A percentile compares a stretch with the other conserved stretches of the same genome.
Conservation (phyloP, 169 alveolate species). For the Cryptosporidium canis region DNA sequence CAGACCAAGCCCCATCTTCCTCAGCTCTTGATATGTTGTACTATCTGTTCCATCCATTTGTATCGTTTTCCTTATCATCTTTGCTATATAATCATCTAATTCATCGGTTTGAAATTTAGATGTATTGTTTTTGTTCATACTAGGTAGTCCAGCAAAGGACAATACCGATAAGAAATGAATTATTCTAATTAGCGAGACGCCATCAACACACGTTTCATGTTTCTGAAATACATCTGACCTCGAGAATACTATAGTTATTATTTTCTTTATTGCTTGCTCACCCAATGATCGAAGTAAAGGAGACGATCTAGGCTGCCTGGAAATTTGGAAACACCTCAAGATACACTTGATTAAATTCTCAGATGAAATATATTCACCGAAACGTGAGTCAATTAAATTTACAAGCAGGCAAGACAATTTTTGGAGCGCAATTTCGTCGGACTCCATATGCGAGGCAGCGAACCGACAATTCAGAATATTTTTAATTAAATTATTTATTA, state of each 20-base stretch:
- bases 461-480: conserved; percentile 52
- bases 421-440: conserved; percentile 56
- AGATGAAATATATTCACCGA: conserved; percentile 40
- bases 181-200: not conserved
- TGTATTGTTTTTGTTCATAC: not conserved
- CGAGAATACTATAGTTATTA: conserved; percentile 7
- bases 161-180: conserved; percentile 24
- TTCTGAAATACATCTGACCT: not conserved
- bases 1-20: conserved; percentile 52
- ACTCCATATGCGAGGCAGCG: conserved; percentile 39
- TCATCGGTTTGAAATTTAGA: not conserved
- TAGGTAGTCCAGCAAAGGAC: conserved; percentile 27
- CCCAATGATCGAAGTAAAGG: conserved; percentile 54
- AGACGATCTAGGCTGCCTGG: conserved; percentile 67
- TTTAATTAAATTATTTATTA: conserved; percentile 7
- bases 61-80: conserved; percentile 26
- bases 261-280: conserved; percentile 14
- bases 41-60: conserved; percentile 27
- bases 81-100: not conserved
- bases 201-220: not conserved
- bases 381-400: conserved; percentile 1
- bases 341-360: conserved; percentile 30
- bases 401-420: conserved; percentile 22
- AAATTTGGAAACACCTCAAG: conserved; percentile 58
- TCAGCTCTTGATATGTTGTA: not conserved